Evolutionary conservation across 129 eudicot species (phyloP).

Genomic region (carrot (Daucus carota)): DH1_v3.0 NC_030389.2:3673501-3674000

Average conservation of each 20-base stretch:
- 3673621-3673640: constrained; percentile 36
- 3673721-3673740: too few species aligned
- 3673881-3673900: background rate
- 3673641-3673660: constrained; percentile 29
- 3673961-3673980: too few species aligned
- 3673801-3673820: background rate
- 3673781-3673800: background rate
- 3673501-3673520: constrained; percentile 23
- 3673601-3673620: constrained; percentile 15
- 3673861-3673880: background rate
- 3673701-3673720: constrained; percentile 12
- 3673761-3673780: background rate
- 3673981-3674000: too few species aligned
- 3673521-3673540: constrained; percentile 25
- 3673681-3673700: constrained; percentile 31
- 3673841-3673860: background rate
- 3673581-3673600: constrained; percentile 23
- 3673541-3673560: constrained; percentile 17
- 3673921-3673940: too few species aligned
- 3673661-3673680: constrained; percentile 24
- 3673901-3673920: too few species aligned
- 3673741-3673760: background rate
- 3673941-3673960: too few species aligned
- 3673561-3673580: constrained; percentile 22
- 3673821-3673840: background rate